Evolutionary conservation across 208 protist genomes (phyloP).

Genomic region (Leishmania guyanensis): DNA sequence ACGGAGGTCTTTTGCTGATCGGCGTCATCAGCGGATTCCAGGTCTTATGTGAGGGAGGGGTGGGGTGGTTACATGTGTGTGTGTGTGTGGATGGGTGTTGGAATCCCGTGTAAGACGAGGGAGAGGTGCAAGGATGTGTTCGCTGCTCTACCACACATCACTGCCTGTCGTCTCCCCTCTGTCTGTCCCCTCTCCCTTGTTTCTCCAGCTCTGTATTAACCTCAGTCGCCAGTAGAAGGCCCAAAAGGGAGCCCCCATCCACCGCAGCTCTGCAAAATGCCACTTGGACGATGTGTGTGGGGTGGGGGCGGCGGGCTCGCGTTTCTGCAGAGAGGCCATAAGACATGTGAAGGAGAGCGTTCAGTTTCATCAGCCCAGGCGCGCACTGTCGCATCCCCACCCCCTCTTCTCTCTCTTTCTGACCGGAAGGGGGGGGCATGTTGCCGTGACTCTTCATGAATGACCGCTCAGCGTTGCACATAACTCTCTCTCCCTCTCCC

Average conservation of each 20-base stretch:
- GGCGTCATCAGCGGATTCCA: too few relatives aligned
- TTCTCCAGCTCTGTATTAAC: neutral
- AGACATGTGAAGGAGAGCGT: neutral
- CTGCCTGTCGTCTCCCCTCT: neutral
- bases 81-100: neutral
- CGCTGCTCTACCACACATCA: neutral
- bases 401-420: neutral
- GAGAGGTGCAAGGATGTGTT: neutral
- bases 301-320: neutral
- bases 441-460: neutral
- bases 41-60: too few relatives aligned
- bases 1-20: neutral
- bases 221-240: neutral
- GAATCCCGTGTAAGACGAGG: neutral
- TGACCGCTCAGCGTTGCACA: neutral
- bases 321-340: neutral
- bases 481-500: neutral
- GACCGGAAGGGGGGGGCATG: neutral
- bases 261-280: neutral
- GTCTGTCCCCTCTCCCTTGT: neutral
- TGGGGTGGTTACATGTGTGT: neutral
- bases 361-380: neutral
- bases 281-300: neutral
- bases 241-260: neutral
- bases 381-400: neutral